Evolutionary conservation across 2,329 filamentous ascomycete species (phyloP), one percentile per base, ranked within the genome.

Genomic region (Cryoendolithus antarcticus): DNA sequence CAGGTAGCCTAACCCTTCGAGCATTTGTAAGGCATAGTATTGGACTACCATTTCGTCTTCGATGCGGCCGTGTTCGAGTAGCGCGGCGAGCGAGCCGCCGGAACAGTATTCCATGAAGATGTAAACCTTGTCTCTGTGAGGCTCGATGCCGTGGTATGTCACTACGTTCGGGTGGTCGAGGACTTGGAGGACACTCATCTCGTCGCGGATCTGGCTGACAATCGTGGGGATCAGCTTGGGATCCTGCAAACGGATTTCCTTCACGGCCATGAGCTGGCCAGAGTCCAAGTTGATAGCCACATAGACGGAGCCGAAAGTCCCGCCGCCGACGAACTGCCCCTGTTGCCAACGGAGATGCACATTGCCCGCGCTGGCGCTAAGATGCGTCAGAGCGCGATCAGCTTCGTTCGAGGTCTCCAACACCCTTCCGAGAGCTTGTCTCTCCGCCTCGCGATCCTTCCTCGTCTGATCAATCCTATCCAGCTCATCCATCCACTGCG

Each of bases 61-160:
- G 47, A 98, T 95, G 31, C 91, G 82, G 9, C 91, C 91, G 56
- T 98, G 89, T 60, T 98, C 91, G 32, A 98, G 70, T 38, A 98
- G 67, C 37, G 76, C 82, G 32, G 91, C 88, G 35, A 98, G 70
- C 10, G 89, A 96, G 12, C 91, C 91, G 37, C 91, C 89, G 4
- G 86, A 93, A 61, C 91, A 98, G 62, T 93, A 96, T 62, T 98
- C 91, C 91, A 98, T 98, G 60, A 98, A 98, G 50, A 98, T 95
- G 62, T 96, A 98, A n/a, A 98, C 91, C 57, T 94, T 91, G 69
- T 98, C 91, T 46, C 91, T 77, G 62, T 98, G 91, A 2, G 95
- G 91, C 61, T 98, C 91, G 54, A 98, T 96, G 42, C 91, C 91
- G 56, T 91, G 91, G 63, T 98, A 98, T 7, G 86, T 89, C 13